These are phyloP conservation scores for Vigna radiata DNA, from an alignment of 306 rosid species.

Conservation along the genomic window DNA sequence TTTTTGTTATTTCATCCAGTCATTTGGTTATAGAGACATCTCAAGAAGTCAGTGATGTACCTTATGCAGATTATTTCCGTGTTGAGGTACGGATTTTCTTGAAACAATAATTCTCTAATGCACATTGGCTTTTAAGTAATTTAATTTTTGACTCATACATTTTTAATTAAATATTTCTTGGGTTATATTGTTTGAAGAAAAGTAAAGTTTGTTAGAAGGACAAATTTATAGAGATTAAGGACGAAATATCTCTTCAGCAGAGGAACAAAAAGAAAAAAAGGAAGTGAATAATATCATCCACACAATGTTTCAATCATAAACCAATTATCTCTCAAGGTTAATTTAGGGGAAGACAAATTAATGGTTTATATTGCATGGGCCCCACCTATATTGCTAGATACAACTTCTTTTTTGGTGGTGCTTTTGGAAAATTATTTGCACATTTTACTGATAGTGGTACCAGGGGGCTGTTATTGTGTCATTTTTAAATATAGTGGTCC, in stretches of 20 bases:
- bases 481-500: background rate
- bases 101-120: conserved; percentile 7
- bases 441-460: background rate
- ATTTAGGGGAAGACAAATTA: background rate
- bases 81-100: conserved; percentile 80
- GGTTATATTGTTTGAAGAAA: conserved; percentile 24
- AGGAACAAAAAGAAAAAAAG: background rate
- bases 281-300: background rate
- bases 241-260: conserved; percentile 1
- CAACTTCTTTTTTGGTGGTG: background rate
- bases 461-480: background rate
- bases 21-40: conserved; percentile 90
- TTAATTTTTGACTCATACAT: conserved; percentile 18
- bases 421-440: background rate
- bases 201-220: background rate
- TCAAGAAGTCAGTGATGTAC: conserved; percentile 91
- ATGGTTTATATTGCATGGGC: background rate
- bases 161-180: conserved; percentile 18
- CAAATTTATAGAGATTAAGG: background rate
- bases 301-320: background rate
- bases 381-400: background rate
- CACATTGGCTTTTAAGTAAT: conserved; percentile 30
- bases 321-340: background rate
- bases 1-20: conserved; percentile 57
- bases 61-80: conserved; percentile 85